Evolutionary conservation across 2,329 filamentous ascomycete genomes (phyloP), one percentile per base, ranked within the genome.

Genomic region (Cryphonectria radicalis): DNA sequence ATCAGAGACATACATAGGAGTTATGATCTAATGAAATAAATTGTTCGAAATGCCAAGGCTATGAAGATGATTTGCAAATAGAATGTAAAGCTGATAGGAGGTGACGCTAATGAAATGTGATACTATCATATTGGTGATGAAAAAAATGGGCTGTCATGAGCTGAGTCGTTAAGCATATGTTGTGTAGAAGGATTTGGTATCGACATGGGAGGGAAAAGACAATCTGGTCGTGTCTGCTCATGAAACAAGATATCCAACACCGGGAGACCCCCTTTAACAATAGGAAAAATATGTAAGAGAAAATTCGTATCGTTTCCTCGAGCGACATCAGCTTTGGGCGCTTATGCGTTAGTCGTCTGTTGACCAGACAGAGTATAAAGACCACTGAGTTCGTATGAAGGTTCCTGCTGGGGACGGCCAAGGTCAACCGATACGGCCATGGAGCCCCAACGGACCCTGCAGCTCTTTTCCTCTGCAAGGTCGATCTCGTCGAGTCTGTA

Each of bases 401-500:
- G 55, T 19, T 17, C 28, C 13, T 32, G 28, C 28, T 59, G 28
- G 4, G 53, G 53, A 14, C 17, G 25, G 4, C 55, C 55, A 19
- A 32, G 55, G 55, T 59, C 55, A 59, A 59, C 55, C 14, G 55
- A 35, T 13, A 59, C 55, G 55, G 55, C 25, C 55, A 59, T 59
- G 5, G 25, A 6, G 13, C 55, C 28, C 55, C 55, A 40, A 32
- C 32, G 17, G 2, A 62, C 59, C 59, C 11, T 62, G 22, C 66
- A 68, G 6, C 37, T 62, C 66, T 32, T 62, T 25, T 68, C 66
- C 66, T 68, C 66, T 3, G 55, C 35, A 40, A 68, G 28, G 7
- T 28, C 66, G 40, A 68, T 46, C 55, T 68, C 66, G 28, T 50
- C 3, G 28, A 68, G 55, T 13, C n/a, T 62, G 19, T 68, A 68